phyloP scores from a whole-genome alignment of 352 stramenopile genomes.

The Globisporangium yorkense region DNA sequence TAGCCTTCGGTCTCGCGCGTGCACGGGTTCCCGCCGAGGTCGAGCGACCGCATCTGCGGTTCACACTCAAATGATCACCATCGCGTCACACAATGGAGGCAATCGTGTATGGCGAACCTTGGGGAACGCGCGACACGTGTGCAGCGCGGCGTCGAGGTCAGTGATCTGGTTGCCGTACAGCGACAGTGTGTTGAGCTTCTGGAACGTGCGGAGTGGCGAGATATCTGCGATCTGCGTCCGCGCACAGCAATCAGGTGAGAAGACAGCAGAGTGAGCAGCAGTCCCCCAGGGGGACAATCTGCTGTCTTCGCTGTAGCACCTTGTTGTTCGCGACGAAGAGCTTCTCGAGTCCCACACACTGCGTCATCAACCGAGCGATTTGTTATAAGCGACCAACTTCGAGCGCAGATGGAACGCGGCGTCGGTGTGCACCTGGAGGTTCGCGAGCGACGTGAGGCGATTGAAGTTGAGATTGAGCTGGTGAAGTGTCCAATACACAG shows the following conservation, averaged over 20 bases:
- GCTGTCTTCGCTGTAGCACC: slow-evolving; percentile 10
- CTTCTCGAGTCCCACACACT: slow-evolving; percentile 57
- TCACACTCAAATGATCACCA: not conserved
- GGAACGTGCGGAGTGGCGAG: slow-evolving; percentile 30
- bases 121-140: slow-evolving; percentile 41
- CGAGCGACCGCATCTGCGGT: slow-evolving; percentile 48
- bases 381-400: not conserved
- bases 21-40: slow-evolving; percentile 74
- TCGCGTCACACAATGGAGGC: not conserved
- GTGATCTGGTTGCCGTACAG: slow-evolving; percentile 51
- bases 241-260: not conserved
- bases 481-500: not conserved
- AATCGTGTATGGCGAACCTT: slow-evolving; percentile 21
- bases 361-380: not conserved
- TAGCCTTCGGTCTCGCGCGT: slow-evolving; percentile 52
- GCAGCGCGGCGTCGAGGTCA: slow-evolving; percentile 37
- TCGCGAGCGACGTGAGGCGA: slow-evolving; percentile 38
- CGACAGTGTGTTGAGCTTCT: slow-evolving; percentile 51
- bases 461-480: slow-evolving; percentile 77
- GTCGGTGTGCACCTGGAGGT: slow-evolving; percentile 21
- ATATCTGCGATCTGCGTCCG: slow-evolving; percentile 39
- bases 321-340: slow-evolving; percentile 60
- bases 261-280: not conserved
- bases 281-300: not conserved
- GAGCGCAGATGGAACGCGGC: not conserved